phyloP scores from a whole-genome alignment of 306 rosid species.

The Cucurbita ficifolia region DNA sequence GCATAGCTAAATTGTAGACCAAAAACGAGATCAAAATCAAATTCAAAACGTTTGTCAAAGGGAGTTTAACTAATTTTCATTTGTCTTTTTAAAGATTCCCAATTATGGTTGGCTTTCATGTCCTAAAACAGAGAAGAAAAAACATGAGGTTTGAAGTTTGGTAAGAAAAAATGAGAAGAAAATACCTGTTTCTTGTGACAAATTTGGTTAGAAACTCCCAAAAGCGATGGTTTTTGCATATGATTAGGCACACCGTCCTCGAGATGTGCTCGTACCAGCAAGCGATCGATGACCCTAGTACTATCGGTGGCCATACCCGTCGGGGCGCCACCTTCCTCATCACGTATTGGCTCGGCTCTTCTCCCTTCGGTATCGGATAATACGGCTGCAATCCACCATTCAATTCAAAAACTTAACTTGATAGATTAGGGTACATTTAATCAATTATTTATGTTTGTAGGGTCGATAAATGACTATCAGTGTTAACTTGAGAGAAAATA shows the following conservation, averaged over 20 bases:
- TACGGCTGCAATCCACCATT: conserved; percentile 29
- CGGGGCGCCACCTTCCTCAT: conserved; percentile 80
- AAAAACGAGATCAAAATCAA: background rate
- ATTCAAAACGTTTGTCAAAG: background rate
- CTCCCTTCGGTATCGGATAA: conserved; percentile 59
- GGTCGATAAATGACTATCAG: background rate
- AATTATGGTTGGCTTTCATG: background rate
- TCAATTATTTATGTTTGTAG: background rate
- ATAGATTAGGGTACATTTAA: background rate
- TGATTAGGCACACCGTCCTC: conserved; percentile 57
- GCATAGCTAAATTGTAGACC: background rate
- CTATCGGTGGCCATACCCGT: conserved; percentile 79
- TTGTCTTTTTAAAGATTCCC: background rate
- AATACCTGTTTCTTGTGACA: conserved; percentile 71
- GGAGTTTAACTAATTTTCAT: background rate
- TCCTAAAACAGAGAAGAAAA: background rate
- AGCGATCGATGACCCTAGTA: conserved; percentile 62
- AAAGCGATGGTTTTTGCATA: conserved; percentile 81
- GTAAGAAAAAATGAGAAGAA: background rate
- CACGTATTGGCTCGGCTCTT: conserved; percentile 52
- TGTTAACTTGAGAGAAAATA: no score
- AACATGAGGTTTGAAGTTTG: background rate
- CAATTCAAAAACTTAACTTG: background rate
- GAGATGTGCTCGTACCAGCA: conserved; percentile 95
- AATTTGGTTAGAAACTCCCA: conserved; percentile 71